Conservation (phyloP, 768 basidiomycete genomes). For the Termitomyces sp. region DNA sequence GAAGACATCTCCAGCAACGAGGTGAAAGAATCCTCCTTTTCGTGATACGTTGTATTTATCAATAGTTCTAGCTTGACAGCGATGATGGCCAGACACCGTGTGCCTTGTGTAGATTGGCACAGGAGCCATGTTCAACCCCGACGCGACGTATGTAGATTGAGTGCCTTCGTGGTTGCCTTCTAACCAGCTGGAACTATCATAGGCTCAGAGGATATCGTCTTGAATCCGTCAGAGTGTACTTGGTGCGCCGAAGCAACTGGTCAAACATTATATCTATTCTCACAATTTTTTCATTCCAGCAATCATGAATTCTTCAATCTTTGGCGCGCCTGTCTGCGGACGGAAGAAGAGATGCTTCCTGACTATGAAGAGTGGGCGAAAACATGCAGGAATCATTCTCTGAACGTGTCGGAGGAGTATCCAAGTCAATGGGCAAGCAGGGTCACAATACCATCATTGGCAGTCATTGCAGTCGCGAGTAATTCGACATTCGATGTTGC, state of each 20-base stretch:
- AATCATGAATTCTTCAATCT: conserved; percentile 30
- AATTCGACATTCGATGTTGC: conserved; percentile 7
- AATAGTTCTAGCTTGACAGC: conserved; percentile 9
- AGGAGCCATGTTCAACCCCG: conserved; percentile 10
- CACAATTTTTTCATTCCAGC: conserved; percentile 17
- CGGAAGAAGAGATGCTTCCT: conserved; percentile 10
- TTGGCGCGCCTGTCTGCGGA: conserved; percentile 24
- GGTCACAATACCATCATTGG: conserved; percentile 12
- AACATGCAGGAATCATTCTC: conserved; percentile 11
- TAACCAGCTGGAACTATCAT: background rate
- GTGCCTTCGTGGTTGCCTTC: background rate
- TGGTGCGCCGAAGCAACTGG: conserved; percentile 17
- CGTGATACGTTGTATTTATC: background rate
- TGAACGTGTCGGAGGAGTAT: conserved; percentile 14
- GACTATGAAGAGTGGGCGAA: conserved; percentile 10
- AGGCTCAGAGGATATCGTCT: background rate
- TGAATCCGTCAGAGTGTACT: conserved; percentile 18
- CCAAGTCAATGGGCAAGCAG: conserved; percentile 1
- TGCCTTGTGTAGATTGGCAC: background rate
- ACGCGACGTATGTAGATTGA: conserved; percentile 7
- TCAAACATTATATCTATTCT: background rate
- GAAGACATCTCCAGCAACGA: background rate
- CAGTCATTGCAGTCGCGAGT: background rate
- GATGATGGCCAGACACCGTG: conserved; percentile 14
- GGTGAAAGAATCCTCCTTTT: background rate